Evolutionary conservation across 2,329 filamentous ascomycete species (phyloP).

Genomic region (Corynespora cassiicola): DNA sequence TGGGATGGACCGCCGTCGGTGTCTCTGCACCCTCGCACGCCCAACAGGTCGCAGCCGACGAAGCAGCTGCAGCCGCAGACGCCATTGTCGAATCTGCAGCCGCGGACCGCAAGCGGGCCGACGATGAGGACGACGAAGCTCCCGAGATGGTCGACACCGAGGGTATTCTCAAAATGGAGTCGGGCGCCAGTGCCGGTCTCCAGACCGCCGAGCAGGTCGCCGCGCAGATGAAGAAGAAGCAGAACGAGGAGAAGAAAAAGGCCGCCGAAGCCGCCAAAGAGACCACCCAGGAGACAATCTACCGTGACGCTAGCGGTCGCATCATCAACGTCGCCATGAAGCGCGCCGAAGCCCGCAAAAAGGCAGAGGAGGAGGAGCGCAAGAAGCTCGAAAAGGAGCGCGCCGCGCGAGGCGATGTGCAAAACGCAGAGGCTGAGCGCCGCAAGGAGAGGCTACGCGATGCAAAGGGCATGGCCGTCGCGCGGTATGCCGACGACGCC

Average conservation of each 20-base stretch:
- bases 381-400: slow-evolving; percentile 72
- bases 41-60: slow-evolving; percentile 74
- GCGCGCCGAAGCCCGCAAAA: slow-evolving; percentile 82
- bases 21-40: slow-evolving; percentile 55
- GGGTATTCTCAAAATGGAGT: slow-evolving; percentile 72
- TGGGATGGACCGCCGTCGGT: slow-evolving; percentile 74
- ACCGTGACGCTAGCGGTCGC: slow-evolving; percentile 92
- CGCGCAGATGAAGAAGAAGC: slow-evolving; percentile 64
- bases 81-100: slow-evolving; percentile 77
- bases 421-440: slow-evolving; percentile 70
- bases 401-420: slow-evolving; percentile 83
- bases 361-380: slow-evolving; percentile 72
- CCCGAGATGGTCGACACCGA: slow-evolving; percentile 46
- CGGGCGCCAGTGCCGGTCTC: slow-evolving; percentile 84
- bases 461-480: slow-evolving; percentile 81
- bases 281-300: slow-evolving; percentile 74
- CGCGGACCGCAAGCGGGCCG: slow-evolving; percentile 62
- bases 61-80: slow-evolving; percentile 69
- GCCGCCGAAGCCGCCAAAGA: slow-evolving; percentile 48
- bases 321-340: slow-evolving; percentile 93
- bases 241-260: slow-evolving; percentile 65
- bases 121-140: slow-evolving; percentile 53
- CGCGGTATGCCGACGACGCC: slow-evolving; percentile 81
- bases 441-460: slow-evolving; percentile 75
- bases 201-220: slow-evolving; percentile 81